Evolutionary conservation across 1,284 basidiomycete species (phyloP).

Genomic region (Moesziomyces globuligerus): DNA sequence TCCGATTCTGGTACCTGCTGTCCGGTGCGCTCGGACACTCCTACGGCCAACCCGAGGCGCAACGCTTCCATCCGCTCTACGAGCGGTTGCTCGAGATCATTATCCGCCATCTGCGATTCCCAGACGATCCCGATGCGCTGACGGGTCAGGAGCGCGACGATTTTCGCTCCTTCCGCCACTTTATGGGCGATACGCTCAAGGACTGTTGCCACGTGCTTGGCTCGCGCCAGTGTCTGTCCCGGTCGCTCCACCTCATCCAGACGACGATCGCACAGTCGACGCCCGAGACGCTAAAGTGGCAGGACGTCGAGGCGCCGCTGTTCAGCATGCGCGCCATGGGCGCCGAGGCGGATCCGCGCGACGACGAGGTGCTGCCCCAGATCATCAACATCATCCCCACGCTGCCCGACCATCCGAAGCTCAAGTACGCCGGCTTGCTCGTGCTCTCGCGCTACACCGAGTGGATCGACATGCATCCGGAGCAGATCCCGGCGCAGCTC

Average conservation of each 20-base stretch:
- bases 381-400: conserved; percentile 94
- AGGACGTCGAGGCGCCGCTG: conserved; percentile 95
- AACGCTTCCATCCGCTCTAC: conserved; percentile 81
- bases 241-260: conserved; percentile 83
- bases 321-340: conserved; percentile 99
- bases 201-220: conserved; percentile 97
- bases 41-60: conserved; percentile 68
- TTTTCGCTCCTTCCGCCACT: conserved; percentile 93
- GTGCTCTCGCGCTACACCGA: conserved; percentile 96
- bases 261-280: conserved; percentile 73
- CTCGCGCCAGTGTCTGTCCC: conserved; percentile 82
- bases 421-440: conserved; percentile 93
- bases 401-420: conserved; percentile 87
- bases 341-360: conserved; percentile 84
- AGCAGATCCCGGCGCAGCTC: conserved; percentile 85
- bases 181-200: conserved; percentile 99
- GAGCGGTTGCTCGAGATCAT: conserved; percentile 84
- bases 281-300: conserved; percentile 74
- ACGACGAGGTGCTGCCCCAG: conserved; percentile 86
- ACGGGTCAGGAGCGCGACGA: conserved; percentile 88
- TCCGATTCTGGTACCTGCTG: conserved; percentile 94
- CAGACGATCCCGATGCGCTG: conserved; percentile 75
- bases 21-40: conserved; percentile 69
- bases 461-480: conserved; percentile 91
- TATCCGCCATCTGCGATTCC: conserved; percentile 92